phyloP scores from a whole-genome alignment of 108 stramenopile species.

The Cyclotella choctawhatcheeana region DNA sequence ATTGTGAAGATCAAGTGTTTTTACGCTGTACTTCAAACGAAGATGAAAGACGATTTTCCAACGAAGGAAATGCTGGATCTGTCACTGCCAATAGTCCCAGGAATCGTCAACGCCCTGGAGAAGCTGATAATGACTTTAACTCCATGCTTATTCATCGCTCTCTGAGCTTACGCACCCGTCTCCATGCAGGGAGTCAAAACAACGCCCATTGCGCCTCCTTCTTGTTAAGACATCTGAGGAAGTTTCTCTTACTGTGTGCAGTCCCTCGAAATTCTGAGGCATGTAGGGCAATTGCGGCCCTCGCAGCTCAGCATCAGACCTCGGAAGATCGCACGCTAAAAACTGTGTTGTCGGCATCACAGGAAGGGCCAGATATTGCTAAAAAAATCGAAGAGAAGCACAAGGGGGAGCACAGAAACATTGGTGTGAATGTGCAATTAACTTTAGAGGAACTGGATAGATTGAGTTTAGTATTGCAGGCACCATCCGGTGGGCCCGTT shows the following conservation, averaged over 20 bases:
- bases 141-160: slow-evolving; percentile 53
- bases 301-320: slow-evolving; percentile 52
- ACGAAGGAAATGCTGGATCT: slow-evolving; percentile 30
- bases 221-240: slow-evolving; percentile 77
- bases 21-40: slow-evolving; percentile 70
- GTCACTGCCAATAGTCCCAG: background rate
- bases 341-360: slow-evolving; percentile 9
- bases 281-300: slow-evolving; percentile 68
- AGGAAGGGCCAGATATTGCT: slow-evolving; percentile 22
- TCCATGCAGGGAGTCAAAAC: slow-evolving; percentile 80
- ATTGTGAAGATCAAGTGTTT: slow-evolving; percentile 81
- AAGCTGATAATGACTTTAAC: slow-evolving; percentile 62
- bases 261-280: slow-evolving; percentile 78
- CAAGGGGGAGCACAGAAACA: slow-evolving; percentile 78
- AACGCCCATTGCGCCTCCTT: slow-evolving; percentile 80
- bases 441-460: slow-evolving; percentile 85
- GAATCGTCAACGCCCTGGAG: background rate
- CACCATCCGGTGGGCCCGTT: slow-evolving; percentile 78
- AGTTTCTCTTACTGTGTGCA: slow-evolving; percentile 74
- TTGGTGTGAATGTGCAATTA: slow-evolving; percentile 70
- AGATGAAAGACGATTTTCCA: slow-evolving; percentile 76
- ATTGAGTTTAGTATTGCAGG: slow-evolving; percentile 76
- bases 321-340: slow-evolving; percentile 12
- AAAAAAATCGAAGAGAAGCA: slow-evolving; percentile 65
- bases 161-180: slow-evolving; percentile 54